phyloP scores from a whole-genome alignment of 2,329 filamentous ascomycete genomes.

The Penicillium sp. region DNA sequence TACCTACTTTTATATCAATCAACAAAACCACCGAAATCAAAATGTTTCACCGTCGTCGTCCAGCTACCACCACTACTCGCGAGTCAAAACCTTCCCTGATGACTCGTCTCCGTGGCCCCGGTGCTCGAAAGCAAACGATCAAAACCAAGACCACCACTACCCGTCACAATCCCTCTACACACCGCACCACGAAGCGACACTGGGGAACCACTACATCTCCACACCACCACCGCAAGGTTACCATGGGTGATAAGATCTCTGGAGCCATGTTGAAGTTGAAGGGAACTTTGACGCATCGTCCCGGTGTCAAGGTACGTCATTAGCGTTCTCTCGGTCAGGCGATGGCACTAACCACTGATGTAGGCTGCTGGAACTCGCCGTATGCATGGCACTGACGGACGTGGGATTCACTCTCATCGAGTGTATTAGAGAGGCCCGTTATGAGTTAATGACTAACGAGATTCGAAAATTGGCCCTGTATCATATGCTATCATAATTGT shows the following conservation, averaged over 20 bases:
- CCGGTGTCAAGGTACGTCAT: slow-evolving; percentile 61
- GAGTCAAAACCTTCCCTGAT: slow-evolving; percentile 53
- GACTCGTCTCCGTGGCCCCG: slow-evolving; percentile 51
- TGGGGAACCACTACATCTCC: slow-evolving; percentile 33
- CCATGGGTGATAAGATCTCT: slow-evolving; percentile 72
- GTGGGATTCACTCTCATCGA: slow-evolving; percentile 45
- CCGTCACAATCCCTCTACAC: slow-evolving; percentile 24
- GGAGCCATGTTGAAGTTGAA: slow-evolving; percentile 73
- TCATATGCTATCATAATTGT: neutral
- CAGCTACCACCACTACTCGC: slow-evolving; percentile 36
- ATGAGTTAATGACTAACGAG: neutral
- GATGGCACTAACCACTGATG: neutral
- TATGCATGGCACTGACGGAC: slow-evolving; percentile 72
- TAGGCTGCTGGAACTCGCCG: slow-evolving; percentile 70
- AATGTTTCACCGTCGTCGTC: slow-evolving; percentile 22
- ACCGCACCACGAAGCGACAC: slow-evolving; percentile 35
- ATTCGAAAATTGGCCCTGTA: neutral
- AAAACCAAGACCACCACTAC: slow-evolving; percentile 45
- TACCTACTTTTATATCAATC: neutral
- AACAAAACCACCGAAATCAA: neutral
- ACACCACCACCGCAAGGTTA: slow-evolving; percentile 66
- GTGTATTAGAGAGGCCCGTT: slow-evolving; percentile 14
- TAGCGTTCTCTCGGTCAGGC: slow-evolving; percentile 34
- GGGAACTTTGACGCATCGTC: slow-evolving; percentile 65
- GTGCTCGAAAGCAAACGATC: slow-evolving; percentile 32